Base-by-base conservation (phyloP, 2,329 filamentous ascomycete genomes). In the Macrophomina phaseolina region DNA sequence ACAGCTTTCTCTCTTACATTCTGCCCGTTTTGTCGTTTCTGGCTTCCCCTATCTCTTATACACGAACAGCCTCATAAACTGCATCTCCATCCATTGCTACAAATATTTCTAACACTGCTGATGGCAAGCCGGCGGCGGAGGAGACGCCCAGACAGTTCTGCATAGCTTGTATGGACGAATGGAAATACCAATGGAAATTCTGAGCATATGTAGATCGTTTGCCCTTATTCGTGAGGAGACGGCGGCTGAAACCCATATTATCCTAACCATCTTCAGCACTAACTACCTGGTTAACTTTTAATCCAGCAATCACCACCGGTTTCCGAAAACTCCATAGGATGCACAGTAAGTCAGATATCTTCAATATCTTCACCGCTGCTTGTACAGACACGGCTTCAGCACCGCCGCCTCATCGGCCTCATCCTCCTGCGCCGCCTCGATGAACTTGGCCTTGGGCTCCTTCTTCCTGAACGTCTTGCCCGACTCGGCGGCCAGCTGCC, bases 331-430 rank as follows among this genome's bases (percentile, higher is more conserved):
- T 40, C 49, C 62, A 65, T 40, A 23, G 32, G 34, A 46, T 46
- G 28, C 7, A 46, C 8, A 34, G 18, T n/a, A 28, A 30, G n/a
- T 11, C 12, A 16, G 16, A 7, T 2, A 8, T 1, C 32, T n/a
- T 5, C n/a, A 18, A 7, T 32, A 28, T 16, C 32, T 12, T 52
- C 84, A 96, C 73, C 94, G 87, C 71, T 94, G 87, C 83, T 98
- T 98, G 81, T 98, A 98, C 69, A 98, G 89, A 81, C 95, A 98
- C 18, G 95, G 95, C 83, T 98, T 98, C 72, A 99, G 79, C 66
- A 94, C 92, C 71, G 90, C 82, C 67, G 86, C 81, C 18, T 85
- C 85, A 40, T 84, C 85, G 34, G 83, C 82, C 65, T 82, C 82
- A 65, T 83, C 83, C 7, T 84, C 81, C 28, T 82, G 11, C 42